Conservation (phyloP, 306 rosid species). For the Castanea mollissima region DNA sequence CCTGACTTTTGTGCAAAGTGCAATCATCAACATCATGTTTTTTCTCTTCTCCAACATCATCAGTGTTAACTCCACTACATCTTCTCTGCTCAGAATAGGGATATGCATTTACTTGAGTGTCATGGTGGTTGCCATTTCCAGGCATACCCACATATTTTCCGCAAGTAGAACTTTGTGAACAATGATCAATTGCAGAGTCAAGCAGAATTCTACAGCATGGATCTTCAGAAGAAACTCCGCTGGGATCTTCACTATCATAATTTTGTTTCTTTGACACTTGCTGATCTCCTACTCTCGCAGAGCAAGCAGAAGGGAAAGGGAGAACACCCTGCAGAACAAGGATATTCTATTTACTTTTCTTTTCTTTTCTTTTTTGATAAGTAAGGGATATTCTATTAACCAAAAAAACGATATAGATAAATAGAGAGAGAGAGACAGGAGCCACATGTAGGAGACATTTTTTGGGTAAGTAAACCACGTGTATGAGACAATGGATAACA, state of each 20-base stretch:
- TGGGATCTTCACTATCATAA: not conserved
- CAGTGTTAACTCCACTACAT: constrained; percentile 11
- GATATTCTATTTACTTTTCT: not conserved
- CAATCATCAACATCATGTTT: constrained; percentile 16
- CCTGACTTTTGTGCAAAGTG: constrained; percentile 18
- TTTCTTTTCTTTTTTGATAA: no score
- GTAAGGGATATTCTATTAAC: not conserved
- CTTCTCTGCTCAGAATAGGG: constrained; percentile 37
- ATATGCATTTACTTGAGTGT: constrained; percentile 29
- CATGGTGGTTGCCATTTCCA: constrained; percentile 21
- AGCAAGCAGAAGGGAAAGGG: constrained; percentile 12
- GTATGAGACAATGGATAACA: not conserved
- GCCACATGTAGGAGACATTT: not conserved
- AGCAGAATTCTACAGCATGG: not conserved
- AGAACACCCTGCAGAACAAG: constrained; percentile 24
- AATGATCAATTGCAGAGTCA: constrained; percentile 11
- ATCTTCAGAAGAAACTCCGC: not conserved
- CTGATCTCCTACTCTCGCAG: constrained; percentile 18
- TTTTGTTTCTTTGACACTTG: not conserved
- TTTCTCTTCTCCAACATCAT: constrained; percentile 22
- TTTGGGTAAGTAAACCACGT: no score
- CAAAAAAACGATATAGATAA: not conserved
- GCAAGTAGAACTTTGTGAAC: constrained; percentile 21
- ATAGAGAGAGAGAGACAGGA: not conserved
- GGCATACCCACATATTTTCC: constrained; percentile 20